Conservation (phyloP, 352 stramenopile genomes). For the Saprolegnia parasitica region DNA sequence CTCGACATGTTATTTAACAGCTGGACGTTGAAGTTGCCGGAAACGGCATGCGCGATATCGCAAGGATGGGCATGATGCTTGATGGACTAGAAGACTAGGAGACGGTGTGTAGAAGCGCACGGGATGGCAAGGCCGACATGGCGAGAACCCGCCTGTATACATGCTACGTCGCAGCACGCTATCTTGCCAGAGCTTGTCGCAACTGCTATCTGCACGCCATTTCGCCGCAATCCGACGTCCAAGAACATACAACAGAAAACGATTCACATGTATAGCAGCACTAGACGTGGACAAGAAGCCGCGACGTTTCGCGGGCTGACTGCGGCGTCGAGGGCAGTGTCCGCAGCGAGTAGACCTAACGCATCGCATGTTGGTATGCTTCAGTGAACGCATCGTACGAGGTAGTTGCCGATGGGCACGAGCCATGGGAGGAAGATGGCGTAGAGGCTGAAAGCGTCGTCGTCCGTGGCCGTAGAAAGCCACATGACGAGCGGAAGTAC, state of each 20-base stretch:
- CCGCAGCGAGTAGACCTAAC: constrained; percentile 3
- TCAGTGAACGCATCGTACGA: neutral
- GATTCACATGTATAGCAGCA: neutral
- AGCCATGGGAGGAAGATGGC: constrained; percentile 15
- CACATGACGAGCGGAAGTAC: neutral
- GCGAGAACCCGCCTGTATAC: too few species aligned
- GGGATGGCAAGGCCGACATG: too few species aligned
- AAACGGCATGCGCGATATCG: too few species aligned
- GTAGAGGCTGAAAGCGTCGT: neutral
- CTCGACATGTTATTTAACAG: neutral
- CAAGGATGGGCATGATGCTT: too few species aligned
- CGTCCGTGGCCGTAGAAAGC: neutral
- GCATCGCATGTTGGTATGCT: neutral
- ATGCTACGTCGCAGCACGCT: too few species aligned
- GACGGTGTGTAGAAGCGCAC: too few species aligned
- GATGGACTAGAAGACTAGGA: too few species aligned
- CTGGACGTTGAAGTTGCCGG: too few species aligned
- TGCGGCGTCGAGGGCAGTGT: constrained; percentile 2
- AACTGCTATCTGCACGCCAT: too few species aligned
- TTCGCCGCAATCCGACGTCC: too few species aligned
- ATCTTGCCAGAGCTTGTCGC: too few species aligned
- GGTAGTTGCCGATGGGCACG: constrained; percentile 3
- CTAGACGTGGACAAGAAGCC: constrained; percentile 5
- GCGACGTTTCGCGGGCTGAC: neutral
- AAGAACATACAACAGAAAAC: too few species aligned